phyloP scores from a whole-genome alignment of 106 monocot species.

The Dendrobium nobile region DNA sequence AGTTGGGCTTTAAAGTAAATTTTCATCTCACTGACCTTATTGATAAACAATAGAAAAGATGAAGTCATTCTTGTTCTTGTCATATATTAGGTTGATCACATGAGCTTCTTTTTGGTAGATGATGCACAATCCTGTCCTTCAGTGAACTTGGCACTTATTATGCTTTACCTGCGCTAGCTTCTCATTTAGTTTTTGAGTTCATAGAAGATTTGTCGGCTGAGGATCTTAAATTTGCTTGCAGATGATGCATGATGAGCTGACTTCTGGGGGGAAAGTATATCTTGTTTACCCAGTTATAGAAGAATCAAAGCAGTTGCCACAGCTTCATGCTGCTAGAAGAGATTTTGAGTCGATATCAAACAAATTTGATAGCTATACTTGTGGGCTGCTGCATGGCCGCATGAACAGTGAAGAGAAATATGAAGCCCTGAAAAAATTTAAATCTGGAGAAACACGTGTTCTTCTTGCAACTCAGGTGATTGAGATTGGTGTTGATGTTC shows the following conservation, averaged over 20 bases:
- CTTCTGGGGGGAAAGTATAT: constrained; percentile 69
- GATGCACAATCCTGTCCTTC: not conserved
- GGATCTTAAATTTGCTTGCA: constrained; percentile 22
- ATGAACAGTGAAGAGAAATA: constrained; percentile 85
- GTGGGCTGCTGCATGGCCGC: constrained; percentile 90
- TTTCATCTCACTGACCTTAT: not conserved
- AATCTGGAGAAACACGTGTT: constrained; percentile 71
- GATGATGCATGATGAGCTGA: constrained; percentile 89
- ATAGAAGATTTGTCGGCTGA: not conserved
- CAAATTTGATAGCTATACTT: constrained; percentile 57
- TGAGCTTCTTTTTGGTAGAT: not conserved
- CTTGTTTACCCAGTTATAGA: constrained; percentile 89
- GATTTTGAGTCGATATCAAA: constrained; percentile 50
- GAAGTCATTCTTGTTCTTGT: not conserved
- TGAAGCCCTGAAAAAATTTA: constrained; percentile 53
- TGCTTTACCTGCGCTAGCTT: not conserved
- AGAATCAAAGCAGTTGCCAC: constrained; percentile 86
- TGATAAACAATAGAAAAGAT: not conserved
- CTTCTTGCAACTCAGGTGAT: constrained; percentile 89
- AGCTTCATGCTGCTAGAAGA: constrained; percentile 66
- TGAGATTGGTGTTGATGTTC: constrained; percentile 96
- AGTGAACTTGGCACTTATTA: not conserved
- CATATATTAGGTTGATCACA: not conserved
- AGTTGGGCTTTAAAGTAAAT: not conserved
- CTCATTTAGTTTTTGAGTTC: not conserved